phyloP scores from a whole-genome alignment of 208 protist species.

The Crithidia acanthocephali region DNA sequence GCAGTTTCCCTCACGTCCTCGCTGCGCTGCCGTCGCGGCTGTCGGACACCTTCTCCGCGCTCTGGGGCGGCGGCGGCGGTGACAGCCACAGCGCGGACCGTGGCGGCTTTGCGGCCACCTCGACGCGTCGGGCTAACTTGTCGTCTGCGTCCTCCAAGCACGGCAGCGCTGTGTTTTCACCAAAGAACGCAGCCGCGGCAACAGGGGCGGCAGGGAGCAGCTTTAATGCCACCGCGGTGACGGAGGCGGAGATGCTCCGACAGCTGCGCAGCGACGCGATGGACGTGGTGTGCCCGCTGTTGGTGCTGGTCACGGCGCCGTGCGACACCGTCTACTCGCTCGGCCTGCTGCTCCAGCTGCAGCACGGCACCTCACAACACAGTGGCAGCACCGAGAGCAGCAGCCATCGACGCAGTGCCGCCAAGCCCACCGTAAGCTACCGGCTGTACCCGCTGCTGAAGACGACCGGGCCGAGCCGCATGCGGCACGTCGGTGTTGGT shows the following conservation, averaged over 20 bases:
- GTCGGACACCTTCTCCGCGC: conserved; percentile 27
- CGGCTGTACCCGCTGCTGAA: conserved; percentile 47
- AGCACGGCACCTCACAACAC: neutral
- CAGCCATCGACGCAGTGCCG: neutral
- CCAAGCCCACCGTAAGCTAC: conserved; percentile 31
- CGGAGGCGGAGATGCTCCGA: conserved; percentile 23
- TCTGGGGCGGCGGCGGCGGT: conserved; percentile 21
- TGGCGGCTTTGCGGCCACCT: neutral
- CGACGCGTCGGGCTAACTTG: neutral
- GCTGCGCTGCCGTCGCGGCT: conserved; percentile 26
- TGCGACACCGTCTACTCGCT: conserved; percentile 40
- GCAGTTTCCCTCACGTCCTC: conserved; percentile 23
- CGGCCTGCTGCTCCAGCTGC: conserved; percentile 34
- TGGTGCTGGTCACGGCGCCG: conserved; percentile 29
- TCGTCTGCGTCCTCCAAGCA: neutral
- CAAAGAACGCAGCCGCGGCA: neutral
- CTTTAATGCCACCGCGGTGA: neutral
- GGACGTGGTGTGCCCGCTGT: conserved; percentile 36
- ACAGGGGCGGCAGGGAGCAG: neutral
- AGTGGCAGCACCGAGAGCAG: neutral
- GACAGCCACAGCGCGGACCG: neutral
- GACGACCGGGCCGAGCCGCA: conserved; percentile 41
- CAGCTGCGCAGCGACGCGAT: conserved; percentile 33
- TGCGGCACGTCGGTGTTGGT: conserved; percentile 55
- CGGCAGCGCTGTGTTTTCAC: neutral